Base-by-base conservation (phyloP, 306 rosid species). In the Vigna nakashimae region DNA sequence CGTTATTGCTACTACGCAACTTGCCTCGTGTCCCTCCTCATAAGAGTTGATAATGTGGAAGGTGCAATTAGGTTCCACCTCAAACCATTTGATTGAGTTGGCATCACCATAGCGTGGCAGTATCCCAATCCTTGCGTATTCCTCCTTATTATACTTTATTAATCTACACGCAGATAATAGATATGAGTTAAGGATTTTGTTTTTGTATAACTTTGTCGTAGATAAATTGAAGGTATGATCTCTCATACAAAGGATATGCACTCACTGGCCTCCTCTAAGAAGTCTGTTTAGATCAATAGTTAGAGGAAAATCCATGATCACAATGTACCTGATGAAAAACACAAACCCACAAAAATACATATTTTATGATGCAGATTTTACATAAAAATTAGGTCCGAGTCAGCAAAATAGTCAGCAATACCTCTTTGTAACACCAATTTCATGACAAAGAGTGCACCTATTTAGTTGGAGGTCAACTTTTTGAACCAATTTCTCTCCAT, bases 81-180 rank as follows among this genome's bases (percentile, higher is more conserved):
- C 58, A 83, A 91, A 91, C 98, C 98, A 93, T 48, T 63, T 63
- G 71, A 91, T 68, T 73, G 93, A 88, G 74, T 69, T 57, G 17
- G 90, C 83, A 75, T 88, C 77, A 22, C 97, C 92, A 57, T 79
- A 89, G 72, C 87, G 97, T 49, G 93, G 97, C 93, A 93, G 91
- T 17, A 91, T 79, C 22, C 95, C 95, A 42, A 93, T 93, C 75
- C 88, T 89, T 20, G 97, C 89, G 32, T 84, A 84, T 36, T 68
- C 91, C 43, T 88, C 81, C 51, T 83, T 85, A 0, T 73, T 60
- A 74, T 86, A 91, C 87, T 85, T 73, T 17, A 87, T 65, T 62
- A 89, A 73, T 62, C 92, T 91, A 67, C 84, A 78, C 0, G 18
- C 17, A 72, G 15, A 57, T 43, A 72, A 48, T 36, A 68, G 11